Evolutionary conservation across 441 rosid genomes (phyloP), one percentile per base, ranked within the genome.

Genomic region (Jatropha podagrica): DNA sequence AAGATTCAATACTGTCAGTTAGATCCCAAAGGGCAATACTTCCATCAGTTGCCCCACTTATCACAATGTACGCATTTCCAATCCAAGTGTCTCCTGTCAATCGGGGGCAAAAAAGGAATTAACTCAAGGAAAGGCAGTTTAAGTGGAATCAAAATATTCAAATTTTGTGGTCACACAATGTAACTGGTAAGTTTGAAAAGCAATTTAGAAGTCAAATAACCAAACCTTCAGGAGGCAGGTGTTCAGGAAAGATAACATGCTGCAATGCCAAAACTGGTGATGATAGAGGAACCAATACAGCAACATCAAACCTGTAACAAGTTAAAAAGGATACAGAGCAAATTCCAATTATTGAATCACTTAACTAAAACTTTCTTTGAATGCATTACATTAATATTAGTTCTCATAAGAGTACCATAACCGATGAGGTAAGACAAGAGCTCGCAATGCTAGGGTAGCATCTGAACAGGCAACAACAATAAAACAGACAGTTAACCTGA

Each of bases 31-130:
- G 83, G 81, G 95, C 85, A 68, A 92, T 87, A 77, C 94, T 90
- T 88, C 99, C 98, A 88, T 96, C 97, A 51, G 99, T 92, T 73
- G 97, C 97, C 76, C 98, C 98, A 65, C 96, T 90, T 71, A 96
- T 83, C 74, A 87, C 91, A 7, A 91, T 75, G 85, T 88, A 96
- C n/a, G 68, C 81, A 76, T 80, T 86, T 73, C 92, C 83, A 54
- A 72, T 74, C 62, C 64, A 76, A 61, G 54, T 77, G 44, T 77
- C 76, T 78, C 83, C 97, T 90, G 92, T 52, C 66, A 83, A 51
- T 68, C 55, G 74, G 71, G 77, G 56, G 75, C 48, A 44, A 23
- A 70, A 76, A 3, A 18, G 44, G 37, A 52, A 59, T 76, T n/a
- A 55, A 54, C 75, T 40, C 73, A 63, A 77, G 12, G 32, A 56